Evolutionary conservation across 306 rosid species (phyloP), one percentile per base, ranked within the genome.

Genomic region (Casuarina glauca): DNA sequence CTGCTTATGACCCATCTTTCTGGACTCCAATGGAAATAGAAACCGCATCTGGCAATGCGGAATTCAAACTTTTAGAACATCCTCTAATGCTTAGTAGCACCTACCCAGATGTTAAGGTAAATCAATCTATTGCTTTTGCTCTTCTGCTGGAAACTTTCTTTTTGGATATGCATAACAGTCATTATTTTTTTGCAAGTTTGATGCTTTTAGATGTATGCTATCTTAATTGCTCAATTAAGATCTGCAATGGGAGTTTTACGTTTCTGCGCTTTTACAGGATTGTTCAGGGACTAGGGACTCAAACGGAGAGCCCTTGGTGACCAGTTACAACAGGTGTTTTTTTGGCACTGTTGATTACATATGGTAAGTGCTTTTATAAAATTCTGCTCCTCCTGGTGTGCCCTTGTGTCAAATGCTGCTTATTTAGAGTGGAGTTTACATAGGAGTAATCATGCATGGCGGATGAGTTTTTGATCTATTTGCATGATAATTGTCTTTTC

Each of bases 331-430:
- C 72, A 84, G 83, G 61, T 71, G 92, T 83, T 95, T 95, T 83
- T 61, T 83, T 55, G 97, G 97, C 68, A 93, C 97, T 5, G 97
- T 95, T 64, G 98, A 93, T 84, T 95, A 95, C 81, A 95, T 95
- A 79, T 95, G 99, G 99, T 93, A 86, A 75, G 83, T 78, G 51
- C 46, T 78, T 75, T 75, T 26, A 50, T 2, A 60, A 46, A 55
- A 53, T 73, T 77, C 77, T 62, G 46, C 71, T 62, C 26, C 60
- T 76, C 48, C 58, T 51, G 73, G 69, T 82, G 68, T 72, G 20
- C 68, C 48, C 52, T 43, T 32, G 50, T 1, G 20, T 67, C 57
- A 57, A 52, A 80, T 74, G 55, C 80, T 75, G 69, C 55, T 66
- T 77, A 74, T 68, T 26, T 26, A 46, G 74, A 42, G 73, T 44